Conservation (phyloP, 345 rosid genomes). For the Kandelia obovata region DNA sequence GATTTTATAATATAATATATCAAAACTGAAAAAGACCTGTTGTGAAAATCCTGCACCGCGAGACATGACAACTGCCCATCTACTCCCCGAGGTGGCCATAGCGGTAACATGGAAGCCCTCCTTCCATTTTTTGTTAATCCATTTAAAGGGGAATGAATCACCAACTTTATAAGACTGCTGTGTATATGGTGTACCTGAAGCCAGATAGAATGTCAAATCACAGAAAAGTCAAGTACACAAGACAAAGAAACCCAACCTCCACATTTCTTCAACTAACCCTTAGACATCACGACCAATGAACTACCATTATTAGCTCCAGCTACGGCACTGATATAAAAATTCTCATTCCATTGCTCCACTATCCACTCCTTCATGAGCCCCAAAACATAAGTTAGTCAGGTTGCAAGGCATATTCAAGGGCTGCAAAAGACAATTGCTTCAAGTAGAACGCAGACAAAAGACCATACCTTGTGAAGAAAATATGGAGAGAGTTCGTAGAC, state of each 20-base stretch:
- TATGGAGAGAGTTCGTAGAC: conserved; percentile 73
- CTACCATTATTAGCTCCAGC: conserved; percentile 84
- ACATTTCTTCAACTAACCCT: conserved; percentile 43
- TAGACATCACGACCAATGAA: conserved; percentile 93
- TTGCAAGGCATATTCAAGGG: neutral
- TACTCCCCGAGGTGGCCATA: conserved; percentile 21
- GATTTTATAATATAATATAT: neutral
- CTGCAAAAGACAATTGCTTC: neutral
- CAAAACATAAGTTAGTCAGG: conserved; percentile 1
- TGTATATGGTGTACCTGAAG: conserved; percentile 18
- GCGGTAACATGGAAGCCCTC: conserved; percentile 28
- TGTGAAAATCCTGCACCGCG: conserved; percentile 11
- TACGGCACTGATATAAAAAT: conserved; percentile 75
- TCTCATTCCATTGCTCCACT: conserved; percentile 95
- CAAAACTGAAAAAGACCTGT: conserved; percentile 2
- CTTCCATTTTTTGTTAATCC: conserved; percentile 28
- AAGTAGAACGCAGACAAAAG: neutral
- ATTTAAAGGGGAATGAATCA: conserved; percentile 24
- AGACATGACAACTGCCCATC: conserved; percentile 29
- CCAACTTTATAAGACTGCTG: conserved; percentile 24
- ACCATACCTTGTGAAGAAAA: conserved; percentile 73
- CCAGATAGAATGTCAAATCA: conserved; percentile 2
- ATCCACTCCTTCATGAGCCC: conserved; percentile 68
- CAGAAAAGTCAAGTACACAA: neutral
- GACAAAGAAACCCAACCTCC: neutral